phyloP scores from a whole-genome alignment of 495 filamentous ascomycete species.

The Umbilicaria muhlenbergii region DNA sequence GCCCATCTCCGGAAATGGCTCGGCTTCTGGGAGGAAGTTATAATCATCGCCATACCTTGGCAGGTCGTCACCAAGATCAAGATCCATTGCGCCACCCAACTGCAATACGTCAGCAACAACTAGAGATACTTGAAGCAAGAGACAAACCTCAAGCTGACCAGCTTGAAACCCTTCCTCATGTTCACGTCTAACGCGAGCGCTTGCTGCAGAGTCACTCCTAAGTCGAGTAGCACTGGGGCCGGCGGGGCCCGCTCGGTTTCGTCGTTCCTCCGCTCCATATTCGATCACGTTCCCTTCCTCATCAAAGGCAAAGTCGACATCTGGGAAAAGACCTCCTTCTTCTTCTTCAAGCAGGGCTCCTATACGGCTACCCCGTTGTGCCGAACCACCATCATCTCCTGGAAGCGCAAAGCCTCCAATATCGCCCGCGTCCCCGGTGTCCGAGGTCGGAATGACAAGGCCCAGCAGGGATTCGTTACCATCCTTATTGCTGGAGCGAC shows the following conservation, averaged over 20 bases:
- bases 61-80: slow-evolving; percentile 28
- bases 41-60: slow-evolving; percentile 17
- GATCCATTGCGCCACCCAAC: slow-evolving; percentile 27
- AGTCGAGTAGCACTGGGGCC: slow-evolving; percentile 5
- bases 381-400: slow-evolving; percentile 19
- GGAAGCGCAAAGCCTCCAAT: slow-evolving; percentile 20
- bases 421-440: slow-evolving; percentile 14
- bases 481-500: slow-evolving; percentile 15
- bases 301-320: slow-evolving; percentile 50
- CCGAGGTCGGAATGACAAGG: slow-evolving; percentile 15
- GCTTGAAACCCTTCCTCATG: slow-evolving; percentile 21
- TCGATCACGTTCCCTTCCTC: slow-evolving; percentile 44
- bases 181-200: slow-evolving; percentile 21
- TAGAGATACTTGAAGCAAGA: slow-evolving; percentile 7
- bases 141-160: slow-evolving; percentile 13
- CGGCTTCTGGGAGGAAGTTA: slow-evolving; percentile 16
- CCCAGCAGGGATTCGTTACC: slow-evolving; percentile 9
- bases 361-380: slow-evolving; percentile 12
- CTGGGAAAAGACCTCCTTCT: slow-evolving; percentile 36
- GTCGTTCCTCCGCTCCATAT: neutral
- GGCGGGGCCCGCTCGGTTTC: neutral
- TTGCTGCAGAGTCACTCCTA: slow-evolving; percentile 25
- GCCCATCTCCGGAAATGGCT: slow-evolving; percentile 13
- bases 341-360: slow-evolving; percentile 19
- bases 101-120: slow-evolving; percentile 12